Conservation (phyloP, 441 rosid genomes). For the Gossypium gossypioides region DNA sequence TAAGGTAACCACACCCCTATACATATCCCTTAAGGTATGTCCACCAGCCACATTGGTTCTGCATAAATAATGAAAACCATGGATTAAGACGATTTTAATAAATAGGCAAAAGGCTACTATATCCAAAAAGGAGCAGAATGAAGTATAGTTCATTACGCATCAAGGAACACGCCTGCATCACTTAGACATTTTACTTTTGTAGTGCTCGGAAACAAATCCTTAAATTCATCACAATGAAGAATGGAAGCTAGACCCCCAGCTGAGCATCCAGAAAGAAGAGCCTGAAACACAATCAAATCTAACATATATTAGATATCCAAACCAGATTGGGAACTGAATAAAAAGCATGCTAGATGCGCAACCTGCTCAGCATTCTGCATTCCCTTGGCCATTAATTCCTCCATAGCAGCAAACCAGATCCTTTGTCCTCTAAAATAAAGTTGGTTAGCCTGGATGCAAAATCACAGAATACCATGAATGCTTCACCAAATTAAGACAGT, state of each 20-base stretch:
- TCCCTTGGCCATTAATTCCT: constrained; percentile 46
- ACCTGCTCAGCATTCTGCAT: constrained; percentile 55
- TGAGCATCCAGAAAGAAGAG: constrained; percentile 47
- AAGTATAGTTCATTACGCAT: constrained; percentile 24
- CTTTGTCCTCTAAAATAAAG: constrained; percentile 57
- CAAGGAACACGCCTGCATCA: constrained; percentile 40
- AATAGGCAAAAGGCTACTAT: not conserved
- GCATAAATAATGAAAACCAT: constrained; percentile 9
- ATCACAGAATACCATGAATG: constrained; percentile 1
- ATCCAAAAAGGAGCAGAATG: not conserved
- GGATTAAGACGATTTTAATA: not conserved
- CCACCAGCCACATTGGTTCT: constrained; percentile 36
- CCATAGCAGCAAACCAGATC: constrained; percentile 57
- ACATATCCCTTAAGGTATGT: constrained; percentile 30
- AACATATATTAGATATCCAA: not conserved
- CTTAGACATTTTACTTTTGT: constrained; percentile 42
- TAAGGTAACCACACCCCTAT: constrained; percentile 27
- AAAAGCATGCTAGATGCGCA: constrained; percentile 9
- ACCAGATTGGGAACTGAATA: not conserved
- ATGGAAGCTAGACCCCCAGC: constrained; percentile 47
- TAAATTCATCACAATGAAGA: constrained; percentile 38
- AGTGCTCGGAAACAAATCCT: constrained; percentile 21
- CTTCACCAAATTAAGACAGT: not conserved
- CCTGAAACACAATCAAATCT: constrained; percentile 18
- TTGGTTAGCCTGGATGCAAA: constrained; percentile 24